Evolutionary conservation across 495 filamentous ascomycete genomes (phyloP).

Genomic region (Jackrogersella multiformis): DNA sequence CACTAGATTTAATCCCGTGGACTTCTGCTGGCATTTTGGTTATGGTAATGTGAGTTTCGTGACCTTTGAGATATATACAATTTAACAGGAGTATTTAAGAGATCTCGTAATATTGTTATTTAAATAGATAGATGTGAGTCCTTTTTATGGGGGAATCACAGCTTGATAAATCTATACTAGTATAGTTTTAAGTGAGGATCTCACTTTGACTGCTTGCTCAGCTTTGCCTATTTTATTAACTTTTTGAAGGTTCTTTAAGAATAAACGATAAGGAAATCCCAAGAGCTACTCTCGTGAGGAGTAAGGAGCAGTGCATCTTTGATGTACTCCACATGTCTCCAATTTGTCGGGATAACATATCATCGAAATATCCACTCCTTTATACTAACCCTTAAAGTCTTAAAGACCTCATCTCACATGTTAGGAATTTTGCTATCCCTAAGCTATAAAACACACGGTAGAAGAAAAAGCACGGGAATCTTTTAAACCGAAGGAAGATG

Average conservation of each 20-base stretch:
- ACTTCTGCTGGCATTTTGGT: slow-evolving; percentile 51
- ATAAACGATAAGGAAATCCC: not conserved
- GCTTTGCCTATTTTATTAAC: not conserved
- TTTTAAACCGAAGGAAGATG: slow-evolving; percentile 24
- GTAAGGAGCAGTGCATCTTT: slow-evolving; percentile 6
- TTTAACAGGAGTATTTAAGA: not conserved
- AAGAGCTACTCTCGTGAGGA: slow-evolving; percentile 24
- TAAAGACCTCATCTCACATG: not conserved
- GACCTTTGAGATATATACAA: not conserved
- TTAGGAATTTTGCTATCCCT: not conserved
- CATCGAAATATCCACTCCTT: slow-evolving; percentile 17
- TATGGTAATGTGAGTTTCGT: not conserved
- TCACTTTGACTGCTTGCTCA: too few relatives aligned
- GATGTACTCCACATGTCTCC: slow-evolving; percentile 32
- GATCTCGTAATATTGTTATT: not conserved
- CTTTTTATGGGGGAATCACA: not conserved
- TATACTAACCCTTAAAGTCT: not conserved
- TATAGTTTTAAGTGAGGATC: not conserved
- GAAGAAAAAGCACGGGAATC: slow-evolving; percentile 14
- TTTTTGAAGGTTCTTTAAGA: not conserved
- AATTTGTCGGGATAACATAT: slow-evolving; percentile 27
- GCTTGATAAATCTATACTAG: not conserved
- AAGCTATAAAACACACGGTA: not conserved
- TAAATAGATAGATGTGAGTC: not conserved
- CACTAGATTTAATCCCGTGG: slow-evolving; percentile 51